Conservation (phyloP, 768 basidiomycete genomes). For the Leucosporidium creatinivorum region DNA sequence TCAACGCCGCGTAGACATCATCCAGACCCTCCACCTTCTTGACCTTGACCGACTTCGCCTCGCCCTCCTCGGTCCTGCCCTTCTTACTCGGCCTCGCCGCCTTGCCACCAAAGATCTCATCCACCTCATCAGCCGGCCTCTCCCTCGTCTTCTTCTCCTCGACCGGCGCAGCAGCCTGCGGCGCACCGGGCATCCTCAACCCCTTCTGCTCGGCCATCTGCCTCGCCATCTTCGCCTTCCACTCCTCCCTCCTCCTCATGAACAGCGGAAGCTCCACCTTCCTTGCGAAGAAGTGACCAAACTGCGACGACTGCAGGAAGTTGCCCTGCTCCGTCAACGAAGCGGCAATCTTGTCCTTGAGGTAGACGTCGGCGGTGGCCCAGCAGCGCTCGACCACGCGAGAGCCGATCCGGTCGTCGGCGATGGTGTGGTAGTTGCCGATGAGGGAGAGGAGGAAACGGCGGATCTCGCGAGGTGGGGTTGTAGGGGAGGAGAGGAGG, state of each 20-base stretch:
- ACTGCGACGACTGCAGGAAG: constrained; percentile 65
- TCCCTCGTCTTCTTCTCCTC: constrained; percentile 24
- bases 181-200: constrained; percentile 17
- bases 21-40: constrained; percentile 11
- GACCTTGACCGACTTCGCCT: background rate
- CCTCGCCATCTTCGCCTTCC: constrained; percentile 59
- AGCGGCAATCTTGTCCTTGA: constrained; percentile 90
- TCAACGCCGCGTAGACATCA: constrained; percentile 24
- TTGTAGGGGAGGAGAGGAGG: constrained; percentile 54
- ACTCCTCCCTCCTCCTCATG: constrained; percentile 70
- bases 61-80: background rate
- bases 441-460: constrained; percentile 66
- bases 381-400: constrained; percentile 86
- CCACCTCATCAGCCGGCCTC: constrained; percentile 29
- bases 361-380: constrained; percentile 81
- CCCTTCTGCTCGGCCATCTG: background rate
- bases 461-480: constrained; percentile 54
- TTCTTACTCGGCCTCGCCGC: background rate
- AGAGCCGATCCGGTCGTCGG: constrained; percentile 84
- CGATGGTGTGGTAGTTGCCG: constrained; percentile 69
- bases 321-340: constrained; percentile 67
- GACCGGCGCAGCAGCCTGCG: background rate
- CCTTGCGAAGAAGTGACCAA: constrained; percentile 77
- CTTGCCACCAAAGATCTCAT: constrained; percentile 23
- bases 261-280: constrained; percentile 71